phyloP scores from a whole-genome alignment of 371 early-diverging fungal genomes.

The Mycotypha africana region DNA sequence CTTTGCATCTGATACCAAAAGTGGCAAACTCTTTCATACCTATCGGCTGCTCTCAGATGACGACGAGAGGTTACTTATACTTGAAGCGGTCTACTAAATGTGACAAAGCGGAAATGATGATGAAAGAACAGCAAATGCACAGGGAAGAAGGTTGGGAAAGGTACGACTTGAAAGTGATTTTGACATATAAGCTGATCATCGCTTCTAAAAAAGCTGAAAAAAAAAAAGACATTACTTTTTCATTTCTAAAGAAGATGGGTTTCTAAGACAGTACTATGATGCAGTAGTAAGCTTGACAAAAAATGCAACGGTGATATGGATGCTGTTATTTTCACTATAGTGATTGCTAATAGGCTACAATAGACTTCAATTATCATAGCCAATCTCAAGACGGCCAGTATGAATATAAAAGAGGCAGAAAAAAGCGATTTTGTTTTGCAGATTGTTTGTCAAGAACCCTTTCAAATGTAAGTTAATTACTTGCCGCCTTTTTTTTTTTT shows the following conservation, averaged over 20 bases:
- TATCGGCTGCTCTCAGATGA: slow-evolving; percentile 6
- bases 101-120: not conserved
- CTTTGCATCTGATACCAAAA: no score
- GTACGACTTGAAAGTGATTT: slow-evolving; percentile 16
- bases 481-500: no score
- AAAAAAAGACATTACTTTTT: slow-evolving; percentile 15
- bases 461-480: not conserved
- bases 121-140: slow-evolving; percentile 4
- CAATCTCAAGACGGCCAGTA: slow-evolving; percentile 12
- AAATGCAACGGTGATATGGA: not conserved
- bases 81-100: slow-evolving; percentile 9
- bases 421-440: slow-evolving; percentile 26
- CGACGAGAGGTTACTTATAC: slow-evolving; percentile 17
- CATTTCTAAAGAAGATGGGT: slow-evolving; percentile 21
- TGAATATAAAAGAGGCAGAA: slow-evolving; percentile 18
- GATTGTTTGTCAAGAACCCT: slow-evolving; percentile 1
- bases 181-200: slow-evolving; percentile 12
- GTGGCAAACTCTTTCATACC: no score
- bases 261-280: slow-evolving; percentile 22
- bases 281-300: slow-evolving; percentile 4
- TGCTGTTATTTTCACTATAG: not conserved
- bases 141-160: no score
- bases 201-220: not conserved
- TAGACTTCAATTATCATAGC: slow-evolving; percentile 10
- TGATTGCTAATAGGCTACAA: no score